These are phyloP conservation scores for Neoboletus subvelutipes DNA, from an alignment of 768 basidiomycete species.

Conservation along the genomic window DNA sequence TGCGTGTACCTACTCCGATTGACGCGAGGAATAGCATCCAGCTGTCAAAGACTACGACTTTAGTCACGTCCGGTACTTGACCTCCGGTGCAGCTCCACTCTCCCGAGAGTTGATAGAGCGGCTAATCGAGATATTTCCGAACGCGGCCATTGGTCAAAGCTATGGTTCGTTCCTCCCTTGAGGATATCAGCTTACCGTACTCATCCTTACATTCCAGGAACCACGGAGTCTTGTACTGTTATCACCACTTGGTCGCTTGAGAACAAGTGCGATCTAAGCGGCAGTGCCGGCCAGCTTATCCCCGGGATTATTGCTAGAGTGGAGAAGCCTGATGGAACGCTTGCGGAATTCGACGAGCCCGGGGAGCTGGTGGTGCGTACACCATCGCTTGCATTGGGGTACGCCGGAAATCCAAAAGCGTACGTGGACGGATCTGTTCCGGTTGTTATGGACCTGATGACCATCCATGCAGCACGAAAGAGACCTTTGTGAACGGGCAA, in stretches of 20 bases:
- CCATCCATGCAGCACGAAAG: slow-evolving; percentile 46
- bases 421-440: slow-evolving; percentile 34
- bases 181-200: not conserved
- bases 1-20: not conserved
- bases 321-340: slow-evolving; percentile 54
- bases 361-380: slow-evolving; percentile 63
- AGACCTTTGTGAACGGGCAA: slow-evolving; percentile 56
- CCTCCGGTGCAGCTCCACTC: slow-evolving; percentile 58
- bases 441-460: slow-evolving; percentile 7
- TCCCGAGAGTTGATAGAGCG: slow-evolving; percentile 49
- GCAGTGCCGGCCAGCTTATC: slow-evolving; percentile 57
- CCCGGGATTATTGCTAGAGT: slow-evolving; percentile 59
- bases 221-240: slow-evolving; percentile 63
- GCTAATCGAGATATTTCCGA: slow-evolving; percentile 46
- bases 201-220: slow-evolving; percentile 37
- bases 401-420: slow-evolving; percentile 59
- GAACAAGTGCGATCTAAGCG: slow-evolving; percentile 47
- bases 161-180: slow-evolving; percentile 43
- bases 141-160: slow-evolving; percentile 55
- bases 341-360: slow-evolving; percentile 55
- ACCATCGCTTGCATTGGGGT: slow-evolving; percentile 60
- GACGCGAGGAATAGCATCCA: slow-evolving; percentile 34
- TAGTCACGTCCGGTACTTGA: slow-evolving; percentile 38
- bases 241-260: slow-evolving; percentile 46
- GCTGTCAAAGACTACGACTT: slow-evolving; percentile 40